Base-by-base conservation (phyloP, 2,329 filamentous ascomycete genomes). In the Cadophora gregata region DNA sequence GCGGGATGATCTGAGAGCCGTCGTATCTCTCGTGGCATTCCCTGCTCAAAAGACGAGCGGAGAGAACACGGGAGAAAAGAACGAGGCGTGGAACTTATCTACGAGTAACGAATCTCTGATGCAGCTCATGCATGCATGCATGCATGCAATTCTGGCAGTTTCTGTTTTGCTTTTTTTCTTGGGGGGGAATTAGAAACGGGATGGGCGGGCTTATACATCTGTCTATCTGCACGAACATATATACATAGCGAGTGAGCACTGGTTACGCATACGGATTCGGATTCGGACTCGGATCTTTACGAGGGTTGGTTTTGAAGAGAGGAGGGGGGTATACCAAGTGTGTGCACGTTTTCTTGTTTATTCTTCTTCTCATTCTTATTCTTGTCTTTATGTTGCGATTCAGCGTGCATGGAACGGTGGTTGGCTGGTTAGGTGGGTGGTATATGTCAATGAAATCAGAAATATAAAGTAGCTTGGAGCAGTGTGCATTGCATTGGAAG, bases 141-240 rank as follows among this genome's bases (percentile, higher is more conserved):
- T 51, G 10, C 16, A 14, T 21, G 31, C 53, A 36, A 27, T 59
- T 58, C 21, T 21, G n/a, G 55, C 9, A 3, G 29, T 16, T n/a
- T n/a, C 4, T 21, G n/a, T 16, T 42, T 56, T 56, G 16, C 4
- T 38, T 48, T 31, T 14, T n/a, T n/a, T n/a, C n/a, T n/a, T n/a
- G n/a, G n/a, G n/a, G n/a, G n/a, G 5, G 31, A 51, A 10, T 24
- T 42, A 16, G 38, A 19, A 42, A n/a, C n/a, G n/a, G n/a, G n/a
- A n/a, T n/a, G n/a, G n/a, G 10, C 3, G 12, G 1, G 45, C 58
- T 48, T 29, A 50, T 50, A 60, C 14, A 60, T 42, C 14, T 3
- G 10, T 59, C n/a, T 12, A 33, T 59, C n/a, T 12, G 21, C 19
- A 60, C 59, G n/a, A 19, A 60, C 59, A 24, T 33, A 60, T 19